Evolutionary conservation across 192 early-diverging fungal genomes (phyloP).

Genomic region (Coemansia sp.): DNA sequence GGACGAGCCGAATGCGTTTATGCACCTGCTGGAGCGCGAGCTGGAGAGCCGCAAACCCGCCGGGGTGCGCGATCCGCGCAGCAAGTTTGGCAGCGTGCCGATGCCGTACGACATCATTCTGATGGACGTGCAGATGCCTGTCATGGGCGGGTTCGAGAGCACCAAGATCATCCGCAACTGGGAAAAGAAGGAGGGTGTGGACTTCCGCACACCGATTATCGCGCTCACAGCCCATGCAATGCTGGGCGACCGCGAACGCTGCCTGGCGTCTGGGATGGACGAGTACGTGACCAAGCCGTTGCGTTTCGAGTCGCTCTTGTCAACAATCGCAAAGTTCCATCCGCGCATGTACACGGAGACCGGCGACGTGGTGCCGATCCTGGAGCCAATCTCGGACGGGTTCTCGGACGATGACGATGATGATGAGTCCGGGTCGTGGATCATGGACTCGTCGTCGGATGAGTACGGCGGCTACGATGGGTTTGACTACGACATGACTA

Average conservation of each 20-base stretch:
- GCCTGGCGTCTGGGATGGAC: slow-evolving; percentile 79
- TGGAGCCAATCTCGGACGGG: slow-evolving; percentile 9
- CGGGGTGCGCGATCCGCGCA: slow-evolving; percentile 55
- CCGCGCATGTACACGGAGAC: slow-evolving; percentile 46
- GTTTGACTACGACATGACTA: background rate
- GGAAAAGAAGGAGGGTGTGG: slow-evolving; percentile 56
- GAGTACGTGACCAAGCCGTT: slow-evolving; percentile 70
- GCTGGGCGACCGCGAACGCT: slow-evolving; percentile 84
- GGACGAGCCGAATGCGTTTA: slow-evolving; percentile 3
- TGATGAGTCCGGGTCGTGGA: background rate
- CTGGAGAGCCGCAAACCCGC: slow-evolving; percentile 30
- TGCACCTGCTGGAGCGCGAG: slow-evolving; percentile 16
- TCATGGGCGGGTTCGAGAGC: slow-evolving; percentile 87
- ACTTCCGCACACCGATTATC: slow-evolving; percentile 70
- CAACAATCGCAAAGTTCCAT: slow-evolving; percentile 44
- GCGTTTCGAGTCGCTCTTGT: slow-evolving; percentile 41
- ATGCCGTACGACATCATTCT: slow-evolving; percentile 62
- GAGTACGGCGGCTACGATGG: background rate
- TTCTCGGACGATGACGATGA: slow-evolving; percentile 5
- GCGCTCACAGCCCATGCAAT: slow-evolving; percentile 88
- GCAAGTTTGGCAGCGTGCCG: slow-evolving; percentile 41
- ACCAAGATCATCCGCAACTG: slow-evolving; percentile 72
- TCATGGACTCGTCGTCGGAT: background rate
- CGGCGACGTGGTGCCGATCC: slow-evolving; percentile 41
- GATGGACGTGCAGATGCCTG: slow-evolving; percentile 90